Conservation (phyloP, 805 yeast species). For the Hanseniaspora lindneri region DNA sequence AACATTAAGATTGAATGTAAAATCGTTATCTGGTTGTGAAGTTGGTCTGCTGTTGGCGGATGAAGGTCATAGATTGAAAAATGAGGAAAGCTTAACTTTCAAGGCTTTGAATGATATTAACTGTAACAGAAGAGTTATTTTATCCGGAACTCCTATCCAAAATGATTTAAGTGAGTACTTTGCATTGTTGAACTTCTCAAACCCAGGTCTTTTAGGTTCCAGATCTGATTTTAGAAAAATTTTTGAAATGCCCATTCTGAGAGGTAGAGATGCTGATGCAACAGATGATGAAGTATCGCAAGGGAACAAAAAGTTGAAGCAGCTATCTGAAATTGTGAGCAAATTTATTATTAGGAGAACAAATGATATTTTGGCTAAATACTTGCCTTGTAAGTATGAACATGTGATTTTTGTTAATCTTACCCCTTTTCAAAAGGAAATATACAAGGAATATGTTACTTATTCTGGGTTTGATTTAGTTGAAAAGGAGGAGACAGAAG, state of each 20-base stretch:
- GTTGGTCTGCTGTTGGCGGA: constrained; percentile 80
- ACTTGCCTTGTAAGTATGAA: constrained; percentile 89
- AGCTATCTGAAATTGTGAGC: constrained; percentile 65
- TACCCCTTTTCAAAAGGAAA: constrained; percentile 57
- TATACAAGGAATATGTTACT: constrained; percentile 64
- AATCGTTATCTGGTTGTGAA: constrained; percentile 57
- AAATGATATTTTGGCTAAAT: constrained; percentile 85
- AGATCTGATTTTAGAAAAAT: constrained; percentile 72
- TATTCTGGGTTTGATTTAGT: constrained; percentile 65
- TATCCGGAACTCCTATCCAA: constrained; percentile 95
- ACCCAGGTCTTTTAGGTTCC: constrained; percentile 84
- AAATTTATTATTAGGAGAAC: constrained; percentile 89
- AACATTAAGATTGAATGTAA: constrained; percentile 77
- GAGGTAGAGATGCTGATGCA: constrained; percentile 84
- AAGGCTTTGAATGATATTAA: constrained; percentile 73
- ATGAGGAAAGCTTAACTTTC: constrained; percentile 86
- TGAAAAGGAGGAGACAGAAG: constrained; percentile 35
- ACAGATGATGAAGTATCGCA: constrained; percentile 59
- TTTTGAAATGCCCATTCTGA: constrained; percentile 66
- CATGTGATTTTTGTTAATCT: constrained; percentile 88
- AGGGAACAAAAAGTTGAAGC: constrained; percentile 60
- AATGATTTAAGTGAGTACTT: constrained; percentile 90
- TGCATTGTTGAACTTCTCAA: constrained; percentile 79
- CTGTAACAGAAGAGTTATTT: constrained; percentile 77
- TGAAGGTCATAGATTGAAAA: constrained; percentile 72